Base-by-base conservation (phyloP, 331 rosid genomes). In the Spiraea crenata region DNA sequence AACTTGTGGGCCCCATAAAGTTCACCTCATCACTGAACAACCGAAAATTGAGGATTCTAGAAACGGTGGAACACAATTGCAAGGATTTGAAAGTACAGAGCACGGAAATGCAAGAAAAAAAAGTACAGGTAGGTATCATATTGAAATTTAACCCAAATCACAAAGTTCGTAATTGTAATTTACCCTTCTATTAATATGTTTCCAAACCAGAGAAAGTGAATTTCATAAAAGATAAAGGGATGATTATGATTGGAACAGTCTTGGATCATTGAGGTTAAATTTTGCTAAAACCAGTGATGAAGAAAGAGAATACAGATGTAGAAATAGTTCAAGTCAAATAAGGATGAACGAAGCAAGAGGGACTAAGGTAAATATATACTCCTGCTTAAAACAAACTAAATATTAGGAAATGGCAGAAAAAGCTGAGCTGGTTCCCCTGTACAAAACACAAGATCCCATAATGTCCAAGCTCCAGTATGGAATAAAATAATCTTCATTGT, bases 401-500 rank as follows among this genome's bases (percentile, higher is more conserved):
- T n/a, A 25, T 25, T 25, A 25, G 31, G 31, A 25, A 25, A 25
- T 25, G 31, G 31, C 31, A 25, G 45, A 35, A 44, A 14, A 58
- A 34, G 15, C 47, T 65, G 45, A 51, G 46, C 35, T 67, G 9
- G 6, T 38, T 34, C 60, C 59, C 48, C 12, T 52, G 39, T 44
- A 39, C 19, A 63, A 35, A 44, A 20, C 20, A 60, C 54, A 51
- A 72, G 49, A 54, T 20, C 17, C 63, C 37, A 44, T 7, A 56
- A 9, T 46, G 25, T 39, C 49, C 67, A 48, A 64, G 41, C 7
- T 12, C 45, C 15, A 9, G 17, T 48, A n/a, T 52, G 56, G n/a
- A 17, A 67, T 6, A 72, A 11, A 63, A 71, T 55, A 58, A 38
- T 44, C 69, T 39, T 44, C 10, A 47, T 59, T 49, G 65, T 69